Evolutionary conservation across 768 basidiomycete genomes (phyloP).

Genomic region (Gloeopeniophorella convolvens): DNA sequence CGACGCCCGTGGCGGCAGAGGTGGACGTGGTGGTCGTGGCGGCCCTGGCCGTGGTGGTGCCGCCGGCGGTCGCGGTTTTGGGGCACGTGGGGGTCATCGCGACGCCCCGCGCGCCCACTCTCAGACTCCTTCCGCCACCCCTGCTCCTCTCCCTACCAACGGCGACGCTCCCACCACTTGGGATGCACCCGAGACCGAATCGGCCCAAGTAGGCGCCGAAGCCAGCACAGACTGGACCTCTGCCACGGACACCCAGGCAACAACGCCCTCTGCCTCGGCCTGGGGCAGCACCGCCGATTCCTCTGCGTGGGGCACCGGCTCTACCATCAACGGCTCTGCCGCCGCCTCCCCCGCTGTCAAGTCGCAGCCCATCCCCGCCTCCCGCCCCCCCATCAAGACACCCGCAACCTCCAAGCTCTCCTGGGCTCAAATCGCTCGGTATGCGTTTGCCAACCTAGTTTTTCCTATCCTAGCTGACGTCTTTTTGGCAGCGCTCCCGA

Average conservation of each 20-base stretch:
- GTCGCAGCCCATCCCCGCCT: slow-evolving; percentile 21
- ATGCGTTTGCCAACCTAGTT: slow-evolving; percentile 22
- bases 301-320: slow-evolving; percentile 28
- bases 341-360: slow-evolving; percentile 29
- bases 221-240: slow-evolving; percentile 20
- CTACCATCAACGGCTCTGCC: slow-evolving; percentile 25
- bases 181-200: slow-evolving; percentile 25
- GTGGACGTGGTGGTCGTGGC: slow-evolving; percentile 56
- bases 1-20: slow-evolving; percentile 57
- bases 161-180: slow-evolving; percentile 21
- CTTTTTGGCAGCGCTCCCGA: slow-evolving; percentile 48
- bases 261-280: slow-evolving; percentile 25
- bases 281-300: slow-evolving; percentile 26
- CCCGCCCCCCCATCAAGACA: slow-evolving; percentile 38
- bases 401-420: slow-evolving; percentile 74
- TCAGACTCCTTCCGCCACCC: slow-evolving; percentile 32
- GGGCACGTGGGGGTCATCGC: slow-evolving; percentile 44
- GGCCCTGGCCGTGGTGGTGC: slow-evolving; percentile 36
- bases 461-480: background rate
- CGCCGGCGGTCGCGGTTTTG: slow-evolving; percentile 35
- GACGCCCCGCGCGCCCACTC: slow-evolving; percentile 30
- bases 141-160: slow-evolving; percentile 11
- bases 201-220: slow-evolving; percentile 22
- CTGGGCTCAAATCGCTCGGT: slow-evolving; percentile 84
- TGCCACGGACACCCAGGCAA: slow-evolving; percentile 24